phyloP scores from a whole-genome alignment of 2,329 filamentous ascomycete genomes.

The Sporothrix mexicana region DNA sequence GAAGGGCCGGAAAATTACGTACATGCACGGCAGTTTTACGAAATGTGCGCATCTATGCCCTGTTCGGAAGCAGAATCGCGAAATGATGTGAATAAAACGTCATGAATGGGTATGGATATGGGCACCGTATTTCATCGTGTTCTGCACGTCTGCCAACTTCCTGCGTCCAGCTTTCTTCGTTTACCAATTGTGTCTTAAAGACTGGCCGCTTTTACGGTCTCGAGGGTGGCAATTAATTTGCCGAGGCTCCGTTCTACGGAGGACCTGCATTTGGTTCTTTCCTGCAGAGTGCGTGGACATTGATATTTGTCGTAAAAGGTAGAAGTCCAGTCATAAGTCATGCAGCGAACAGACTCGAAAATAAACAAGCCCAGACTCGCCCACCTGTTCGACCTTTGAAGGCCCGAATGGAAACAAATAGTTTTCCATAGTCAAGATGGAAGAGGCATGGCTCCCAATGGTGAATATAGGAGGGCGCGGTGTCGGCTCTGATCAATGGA shows the following conservation, averaged over 20 bases:
- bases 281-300: background rate
- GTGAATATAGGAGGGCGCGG: too few species aligned
- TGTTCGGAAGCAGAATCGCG: background rate
- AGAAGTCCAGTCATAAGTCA: too few species aligned
- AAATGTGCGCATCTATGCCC: background rate
- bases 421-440: background rate
- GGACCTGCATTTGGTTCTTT: background rate
- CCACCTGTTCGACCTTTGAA: too few species aligned
- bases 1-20: background rate
- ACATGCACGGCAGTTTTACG: too few species aligned
- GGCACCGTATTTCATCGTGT: background rate
- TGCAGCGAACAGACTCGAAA: too few species aligned
- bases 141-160: background rate
- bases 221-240: background rate
- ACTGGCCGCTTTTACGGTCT: background rate
- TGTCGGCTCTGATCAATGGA: too few species aligned
- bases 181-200: background rate
- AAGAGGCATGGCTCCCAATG: background rate
- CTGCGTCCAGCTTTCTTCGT: background rate
- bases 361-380: too few species aligned
- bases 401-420: background rate
- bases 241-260: conserved; percentile 17
- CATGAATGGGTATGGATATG: background rate
- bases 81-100: too few species aligned
- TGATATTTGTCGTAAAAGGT: background rate